Conservation (phyloP, 2,329 filamentous ascomycete genomes). For the Tolypocladium guangdongense region DNA sequence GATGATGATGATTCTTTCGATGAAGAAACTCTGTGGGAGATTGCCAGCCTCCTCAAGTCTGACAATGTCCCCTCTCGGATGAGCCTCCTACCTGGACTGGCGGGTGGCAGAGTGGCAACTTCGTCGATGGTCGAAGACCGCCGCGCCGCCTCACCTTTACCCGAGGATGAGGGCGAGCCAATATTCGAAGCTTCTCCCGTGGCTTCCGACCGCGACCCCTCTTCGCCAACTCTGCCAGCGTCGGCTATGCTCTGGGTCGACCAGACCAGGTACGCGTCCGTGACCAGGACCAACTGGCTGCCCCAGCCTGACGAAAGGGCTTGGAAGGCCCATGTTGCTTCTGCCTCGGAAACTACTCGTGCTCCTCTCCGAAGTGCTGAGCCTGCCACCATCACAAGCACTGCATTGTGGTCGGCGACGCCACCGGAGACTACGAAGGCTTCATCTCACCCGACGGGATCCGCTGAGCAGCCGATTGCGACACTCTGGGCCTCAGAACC, state of each 20-base stretch:
- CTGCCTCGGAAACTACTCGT: conserved; percentile 9
- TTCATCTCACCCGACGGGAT: background rate
- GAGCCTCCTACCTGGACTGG: conserved; percentile 34
- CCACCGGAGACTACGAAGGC: background rate
- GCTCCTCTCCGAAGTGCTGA: conserved; percentile 16
- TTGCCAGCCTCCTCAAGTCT: conserved; percentile 46
- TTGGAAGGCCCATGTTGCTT: background rate
- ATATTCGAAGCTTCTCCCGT: background rate
- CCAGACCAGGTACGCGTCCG: background rate
- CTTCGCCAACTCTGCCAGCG: background rate
- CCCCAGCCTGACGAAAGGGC: conserved; percentile 14
- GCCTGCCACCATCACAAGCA: conserved; percentile 22
- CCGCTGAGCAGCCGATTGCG: background rate
- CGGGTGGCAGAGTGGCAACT: background rate
- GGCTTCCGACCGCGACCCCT: background rate
- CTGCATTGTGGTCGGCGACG: conserved; percentile 20
- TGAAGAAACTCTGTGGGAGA: conserved; percentile 52
- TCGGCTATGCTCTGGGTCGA: background rate
- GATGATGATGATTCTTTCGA: conserved; percentile 38
- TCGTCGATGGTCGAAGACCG: background rate
- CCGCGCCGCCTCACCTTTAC: background rate
- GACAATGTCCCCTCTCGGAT: conserved; percentile 39
- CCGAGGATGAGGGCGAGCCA: background rate
- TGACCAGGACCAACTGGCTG: conserved; percentile 13
- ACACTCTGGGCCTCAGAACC: background rate